Percentiles rank a stretch among this genome's conserved stretches.
phyloP scores from a whole-genome alignment of 495 filamentous ascomycete genomes.

The Hyaloscypha variabilis region DNA sequence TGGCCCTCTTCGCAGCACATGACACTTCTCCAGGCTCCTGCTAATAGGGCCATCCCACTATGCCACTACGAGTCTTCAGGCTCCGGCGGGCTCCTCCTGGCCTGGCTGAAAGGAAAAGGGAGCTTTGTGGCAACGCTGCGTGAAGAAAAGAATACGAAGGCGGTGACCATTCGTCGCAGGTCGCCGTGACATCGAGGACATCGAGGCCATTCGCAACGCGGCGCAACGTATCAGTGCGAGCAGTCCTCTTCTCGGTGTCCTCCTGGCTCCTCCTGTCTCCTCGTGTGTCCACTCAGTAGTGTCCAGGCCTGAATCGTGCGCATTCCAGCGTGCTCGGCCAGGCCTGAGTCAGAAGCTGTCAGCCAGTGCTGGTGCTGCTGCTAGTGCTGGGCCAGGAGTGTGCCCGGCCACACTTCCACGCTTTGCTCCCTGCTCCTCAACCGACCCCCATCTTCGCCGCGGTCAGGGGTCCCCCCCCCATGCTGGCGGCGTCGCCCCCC shows the following conservation, averaged over 20 bases:
- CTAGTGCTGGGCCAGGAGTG: neutral
- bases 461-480: neutral
- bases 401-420: neutral
- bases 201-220: neutral
- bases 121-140: neutral
- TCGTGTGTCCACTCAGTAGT: too few species aligned
- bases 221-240: neutral
- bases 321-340: neutral
- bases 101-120: neutral
- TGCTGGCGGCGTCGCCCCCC: neutral
- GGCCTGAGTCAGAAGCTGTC: neutral
- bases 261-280: too few species aligned
- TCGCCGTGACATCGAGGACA: neutral
- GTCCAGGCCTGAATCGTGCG: neutral
- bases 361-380: neutral
- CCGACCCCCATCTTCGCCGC: neutral
- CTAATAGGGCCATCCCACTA: neutral
- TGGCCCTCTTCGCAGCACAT: neutral
- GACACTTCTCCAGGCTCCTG: neutral
- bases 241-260: neutral
- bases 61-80: neutral
- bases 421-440: neutral
- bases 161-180: neutral
- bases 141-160: neutral
- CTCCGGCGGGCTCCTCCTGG: neutral